Percentiles rank a stretch among this genome's conserved stretches.
phyloP scores from a whole-genome alignment of 352 stramenopile genomes.

The Globisporangium mamillatum region DNA sequence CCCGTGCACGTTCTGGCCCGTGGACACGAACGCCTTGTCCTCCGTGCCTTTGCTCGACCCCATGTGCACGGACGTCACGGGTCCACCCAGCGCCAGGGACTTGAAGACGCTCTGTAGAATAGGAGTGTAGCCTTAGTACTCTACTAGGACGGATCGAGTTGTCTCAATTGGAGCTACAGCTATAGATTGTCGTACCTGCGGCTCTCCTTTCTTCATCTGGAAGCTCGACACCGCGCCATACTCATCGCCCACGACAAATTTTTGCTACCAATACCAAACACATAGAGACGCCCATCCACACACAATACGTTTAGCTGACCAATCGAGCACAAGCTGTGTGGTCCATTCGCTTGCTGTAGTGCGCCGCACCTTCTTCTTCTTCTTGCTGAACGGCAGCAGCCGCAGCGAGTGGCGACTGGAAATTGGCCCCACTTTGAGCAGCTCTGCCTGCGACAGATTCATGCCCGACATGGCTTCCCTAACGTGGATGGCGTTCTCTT shows the following conservation, averaged over 20 bases:
- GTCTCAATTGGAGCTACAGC: background rate
- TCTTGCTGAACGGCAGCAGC: conserved; percentile 79
- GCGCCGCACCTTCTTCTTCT: conserved; percentile 73
- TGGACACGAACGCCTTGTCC: conserved; percentile 74
- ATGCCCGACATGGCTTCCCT: conserved; percentile 37
- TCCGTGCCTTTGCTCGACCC: conserved; percentile 67
- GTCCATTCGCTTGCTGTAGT: background rate
- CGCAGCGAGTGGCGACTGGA: conserved; percentile 72
- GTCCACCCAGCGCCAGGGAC: conserved; percentile 43
- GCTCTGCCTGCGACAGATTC: conserved; percentile 61
- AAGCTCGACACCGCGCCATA: conserved; percentile 78
- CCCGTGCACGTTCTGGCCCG: conserved; percentile 61
- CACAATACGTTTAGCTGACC: background rate
- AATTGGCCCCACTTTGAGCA: conserved; percentile 80
- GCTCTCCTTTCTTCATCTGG: conserved; percentile 84
- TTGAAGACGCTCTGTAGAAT: conserved; percentile 59
- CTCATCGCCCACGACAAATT: conserved; percentile 82
- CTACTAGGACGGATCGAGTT: background rate
- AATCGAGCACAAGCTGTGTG: background rate
- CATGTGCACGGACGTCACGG: conserved; percentile 70
- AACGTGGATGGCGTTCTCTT: background rate
- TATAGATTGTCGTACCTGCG: conserved; percentile 31
- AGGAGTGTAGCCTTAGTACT: background rate
- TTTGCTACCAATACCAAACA: conserved; percentile 49
- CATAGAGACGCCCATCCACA: background rate